These are phyloP conservation scores for Calonectria pseudoturangicola DNA, from an alignment of 2,329 filamentous ascomycete genomes.

Conservation along the genomic window DNA sequence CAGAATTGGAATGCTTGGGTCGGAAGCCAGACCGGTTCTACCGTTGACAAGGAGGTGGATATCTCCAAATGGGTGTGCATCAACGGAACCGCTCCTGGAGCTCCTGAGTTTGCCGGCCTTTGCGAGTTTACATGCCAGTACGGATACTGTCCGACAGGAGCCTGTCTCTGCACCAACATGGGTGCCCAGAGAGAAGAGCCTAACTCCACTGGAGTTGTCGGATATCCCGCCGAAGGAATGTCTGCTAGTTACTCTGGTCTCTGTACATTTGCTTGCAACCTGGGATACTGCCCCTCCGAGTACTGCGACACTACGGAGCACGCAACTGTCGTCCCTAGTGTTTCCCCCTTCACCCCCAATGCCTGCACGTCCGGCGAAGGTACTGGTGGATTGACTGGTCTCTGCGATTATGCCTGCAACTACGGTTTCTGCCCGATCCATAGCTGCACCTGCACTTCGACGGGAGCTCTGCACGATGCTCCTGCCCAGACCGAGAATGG, in stretches of 20 bases:
- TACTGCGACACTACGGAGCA: slow-evolving; percentile 26
- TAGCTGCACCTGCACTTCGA: slow-evolving; percentile 12
- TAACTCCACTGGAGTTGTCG: neutral
- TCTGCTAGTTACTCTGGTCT: slow-evolving; percentile 19
- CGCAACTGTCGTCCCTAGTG: slow-evolving; percentile 8
- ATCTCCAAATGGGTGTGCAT: slow-evolving; percentile 30
- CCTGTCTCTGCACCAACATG: slow-evolving; percentile 20
- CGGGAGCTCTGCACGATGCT: slow-evolving; percentile 14
- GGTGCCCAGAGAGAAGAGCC: slow-evolving; percentile 13
- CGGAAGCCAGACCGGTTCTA: slow-evolving; percentile 4
- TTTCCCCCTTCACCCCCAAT: slow-evolving; percentile 19
- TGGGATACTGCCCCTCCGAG: slow-evolving; percentile 14
- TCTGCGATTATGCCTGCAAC: slow-evolving; percentile 25
- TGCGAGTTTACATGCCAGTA: slow-evolving; percentile 24
- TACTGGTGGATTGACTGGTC: neutral
- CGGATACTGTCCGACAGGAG: slow-evolving; percentile 19
- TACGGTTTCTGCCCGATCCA: slow-evolving; percentile 22
- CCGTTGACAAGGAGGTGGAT: slow-evolving; percentile 22
- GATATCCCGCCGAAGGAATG: slow-evolving; percentile 22
- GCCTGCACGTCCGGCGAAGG: slow-evolving; percentile 18
- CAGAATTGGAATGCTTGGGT: slow-evolving; percentile 29
- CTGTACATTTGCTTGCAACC: slow-evolving; percentile 19
- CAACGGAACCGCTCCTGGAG: slow-evolving; percentile 12
- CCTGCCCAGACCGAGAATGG: slow-evolving; percentile 2
- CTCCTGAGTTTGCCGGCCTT: slow-evolving; percentile 18